Evolutionary conservation across 2,329 filamentous ascomycete species (phyloP), one percentile per base, ranked within the genome.

Genomic region (Xenosphaeropsis pyriputrescens): DNA sequence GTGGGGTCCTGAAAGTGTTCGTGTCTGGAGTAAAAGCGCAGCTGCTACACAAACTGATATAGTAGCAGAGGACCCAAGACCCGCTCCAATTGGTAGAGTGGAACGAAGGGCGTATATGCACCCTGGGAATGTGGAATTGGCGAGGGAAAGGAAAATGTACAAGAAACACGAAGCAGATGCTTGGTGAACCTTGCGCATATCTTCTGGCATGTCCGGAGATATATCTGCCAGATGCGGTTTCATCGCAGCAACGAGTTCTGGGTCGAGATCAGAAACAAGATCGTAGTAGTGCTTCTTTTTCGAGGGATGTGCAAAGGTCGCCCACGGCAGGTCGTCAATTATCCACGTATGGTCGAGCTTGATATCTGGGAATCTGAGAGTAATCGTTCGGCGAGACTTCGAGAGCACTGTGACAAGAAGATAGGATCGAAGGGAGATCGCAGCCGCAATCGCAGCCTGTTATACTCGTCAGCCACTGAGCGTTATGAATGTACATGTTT

Each of bases 281-380:
- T 91, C 85, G 61, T 94, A 94, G 64, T 96, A 96, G 51, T 79
- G 83, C 65, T 91, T 94, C 64, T 94, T 95, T 66, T 93, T 93
- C 19, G 70, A 71, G 0, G 85, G 76, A 15, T 79, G 71, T 16
- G 79, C 75, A 60, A 98, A 98, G 13, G 71, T 61, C 6, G 71
- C 64, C 91, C 91, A 98, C 0, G 91, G 91, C 31, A 98, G 66
- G 7, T 84, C 73, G 57, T 93, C 84, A 45, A 98, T 93, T 55
- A 91, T 77, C 91, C 91, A 98, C 1, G 82, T 86, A 59, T 98
- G 86, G 39, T 82, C 69, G 47, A 98, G 70, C 47, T 81, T 78
- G 48, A 96, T 86, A 56, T 98, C 91, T 43, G 86, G 79, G 57
- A 98, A 96, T 50, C 80, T 80, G 39, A 98, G 67, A 2, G 83